A percentile compares a stretch with the other conserved stretches of the same genome.
Conservation (phyloP, 73 alveolate species). For the Uronychia setigera region DNA sequence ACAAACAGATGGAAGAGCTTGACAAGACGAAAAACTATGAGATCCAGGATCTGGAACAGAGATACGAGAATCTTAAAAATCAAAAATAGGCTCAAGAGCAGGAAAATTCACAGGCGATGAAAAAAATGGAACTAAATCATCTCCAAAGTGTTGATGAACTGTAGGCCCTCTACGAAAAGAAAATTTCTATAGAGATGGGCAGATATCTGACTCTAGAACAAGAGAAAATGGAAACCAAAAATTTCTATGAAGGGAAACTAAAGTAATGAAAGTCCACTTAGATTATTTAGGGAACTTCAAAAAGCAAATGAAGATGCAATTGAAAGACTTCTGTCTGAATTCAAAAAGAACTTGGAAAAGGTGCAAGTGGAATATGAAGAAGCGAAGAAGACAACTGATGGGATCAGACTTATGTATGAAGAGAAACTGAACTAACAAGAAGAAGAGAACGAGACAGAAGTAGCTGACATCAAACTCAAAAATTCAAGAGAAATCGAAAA, state of each 20-base stretch:
- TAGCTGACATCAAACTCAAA: conserved; percentile 25
- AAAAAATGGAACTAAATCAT: conserved; percentile 79
- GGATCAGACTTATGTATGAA: conserved; percentile 63
- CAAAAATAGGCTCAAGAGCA: conserved; percentile 70
- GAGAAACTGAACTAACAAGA: conserved; percentile 70
- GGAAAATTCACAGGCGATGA: conserved; percentile 73
- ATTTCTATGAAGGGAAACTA: conserved; percentile 60
- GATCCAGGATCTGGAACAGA: conserved; percentile 58
- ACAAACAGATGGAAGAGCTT: conserved; percentile 37
- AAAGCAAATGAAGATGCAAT: conserved; percentile 67
- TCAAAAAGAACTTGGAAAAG: conserved; percentile 55
- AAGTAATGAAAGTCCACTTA: conserved; percentile 8
- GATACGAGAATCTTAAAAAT: conserved; percentile 71
- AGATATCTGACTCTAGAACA: conserved; percentile 62
- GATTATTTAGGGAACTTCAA: conserved; percentile 35
- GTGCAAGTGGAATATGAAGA: conserved; percentile 72
- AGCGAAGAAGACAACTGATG: conserved; percentile 67
- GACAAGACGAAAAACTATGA: conserved; percentile 44
- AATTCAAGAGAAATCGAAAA: conserved; percentile 58
- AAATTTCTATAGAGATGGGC: conserved; percentile 74
- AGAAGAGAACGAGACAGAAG: conserved; percentile 72
- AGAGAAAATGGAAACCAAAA: conserved; percentile 71
- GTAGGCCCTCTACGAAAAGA: conserved; percentile 82
- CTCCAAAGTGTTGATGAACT: conserved; percentile 77
- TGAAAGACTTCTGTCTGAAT: conserved; percentile 65